Evolutionary conservation across 1,284 basidiomycete genomes (phyloP).

Genomic region (Leccinum ponderosum): DNA sequence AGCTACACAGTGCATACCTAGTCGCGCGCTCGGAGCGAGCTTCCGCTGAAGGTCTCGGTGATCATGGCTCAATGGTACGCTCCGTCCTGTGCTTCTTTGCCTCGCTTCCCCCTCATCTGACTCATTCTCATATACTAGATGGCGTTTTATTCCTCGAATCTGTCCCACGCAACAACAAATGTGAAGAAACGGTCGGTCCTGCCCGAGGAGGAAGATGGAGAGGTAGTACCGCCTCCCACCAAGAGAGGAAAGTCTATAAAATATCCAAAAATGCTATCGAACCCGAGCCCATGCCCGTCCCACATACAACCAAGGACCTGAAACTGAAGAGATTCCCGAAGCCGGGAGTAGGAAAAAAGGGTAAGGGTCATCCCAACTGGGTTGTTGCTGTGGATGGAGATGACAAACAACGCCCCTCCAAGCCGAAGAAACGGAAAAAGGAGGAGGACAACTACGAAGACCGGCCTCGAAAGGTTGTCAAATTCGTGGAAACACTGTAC

Average conservation of each 20-base stretch:
- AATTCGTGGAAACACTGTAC: slow-evolving; percentile 16
- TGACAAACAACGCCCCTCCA: slow-evolving; percentile 5
- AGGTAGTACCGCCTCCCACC: background rate
- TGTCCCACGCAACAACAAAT: background rate
- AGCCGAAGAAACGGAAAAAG: slow-evolving; percentile 22
- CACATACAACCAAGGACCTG: background rate
- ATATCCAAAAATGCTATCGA: background rate
- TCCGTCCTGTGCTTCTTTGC: too few species aligned
- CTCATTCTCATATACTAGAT: too few species aligned
- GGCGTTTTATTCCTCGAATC: too few species aligned
- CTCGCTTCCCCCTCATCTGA: too few species aligned
- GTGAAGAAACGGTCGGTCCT: slow-evolving; percentile 5
- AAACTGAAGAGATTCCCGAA: background rate
- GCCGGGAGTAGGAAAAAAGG: slow-evolving; percentile 5
- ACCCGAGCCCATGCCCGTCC: background rate
- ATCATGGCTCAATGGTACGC: too few species aligned
- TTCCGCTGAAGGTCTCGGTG: too few species aligned
- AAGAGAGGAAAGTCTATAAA: slow-evolving; percentile 16
- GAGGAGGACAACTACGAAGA: slow-evolving; percentile 22
- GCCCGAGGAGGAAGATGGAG: background rate
- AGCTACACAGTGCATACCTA: too few species aligned
- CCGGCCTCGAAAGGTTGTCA: slow-evolving; percentile 23
- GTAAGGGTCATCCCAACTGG: background rate
- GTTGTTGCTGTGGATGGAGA: slow-evolving; percentile 1
- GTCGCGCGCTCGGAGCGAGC: too few species aligned